A percentile compares a stretch with the other conserved stretches of the same genome.
Evolutionary conservation across 2,329 filamentous ascomycete genomes (phyloP).

Genomic region (Diaporthe citrichinensis): DNA sequence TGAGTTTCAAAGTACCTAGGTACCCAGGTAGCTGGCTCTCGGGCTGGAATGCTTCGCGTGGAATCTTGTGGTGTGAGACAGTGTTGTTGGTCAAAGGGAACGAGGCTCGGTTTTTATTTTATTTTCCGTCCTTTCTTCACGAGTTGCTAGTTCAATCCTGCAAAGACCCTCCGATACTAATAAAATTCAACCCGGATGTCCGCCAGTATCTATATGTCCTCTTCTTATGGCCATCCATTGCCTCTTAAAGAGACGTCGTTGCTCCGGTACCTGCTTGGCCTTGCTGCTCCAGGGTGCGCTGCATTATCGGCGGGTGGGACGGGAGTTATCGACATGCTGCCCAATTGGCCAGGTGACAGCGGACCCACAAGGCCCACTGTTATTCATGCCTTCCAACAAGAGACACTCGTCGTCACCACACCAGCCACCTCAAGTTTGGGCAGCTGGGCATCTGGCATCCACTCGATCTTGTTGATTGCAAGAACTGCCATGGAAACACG

Average conservation of each 20-base stretch:
- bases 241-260: neutral
- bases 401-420: conserved; percentile 20
- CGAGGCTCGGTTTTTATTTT: neutral
- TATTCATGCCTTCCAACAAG: conserved; percentile 21
- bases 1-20: neutral
- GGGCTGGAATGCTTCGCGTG: neutral
- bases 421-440: conserved; percentile 17
- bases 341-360: conserved; percentile 27
- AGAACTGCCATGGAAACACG: neutral
- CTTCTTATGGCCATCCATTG: neutral
- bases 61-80: neutral
- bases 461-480: conserved; percentile 13
- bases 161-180: neutral
- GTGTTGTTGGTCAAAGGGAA: neutral
- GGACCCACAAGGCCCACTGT: conserved; percentile 5
- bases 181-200: neutral
- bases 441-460: neutral
- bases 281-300: neutral
- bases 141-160: neutral
- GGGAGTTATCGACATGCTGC: conserved; percentile 17
- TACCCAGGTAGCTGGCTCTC: neutral
- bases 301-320: conserved; percentile 10
- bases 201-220: neutral
- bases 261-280: conserved; percentile 11
- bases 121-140: neutral